These are phyloP conservation scores for Vicia faba DNA, from an alignment of 306 rosid genomes.

Conservation along the genomic window DNA sequence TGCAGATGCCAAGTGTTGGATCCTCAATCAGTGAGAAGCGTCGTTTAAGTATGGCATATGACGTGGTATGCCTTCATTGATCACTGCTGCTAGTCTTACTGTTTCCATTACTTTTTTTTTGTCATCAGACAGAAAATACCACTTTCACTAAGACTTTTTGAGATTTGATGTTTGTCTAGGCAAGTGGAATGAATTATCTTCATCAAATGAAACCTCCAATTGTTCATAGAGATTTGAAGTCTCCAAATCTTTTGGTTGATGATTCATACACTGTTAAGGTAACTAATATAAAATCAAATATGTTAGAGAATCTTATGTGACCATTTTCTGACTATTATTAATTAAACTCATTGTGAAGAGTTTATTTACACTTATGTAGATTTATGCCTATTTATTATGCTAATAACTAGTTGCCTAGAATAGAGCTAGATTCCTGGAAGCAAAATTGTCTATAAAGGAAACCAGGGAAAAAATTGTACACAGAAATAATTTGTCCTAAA, in stretches of 20 bases:
- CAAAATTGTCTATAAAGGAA: slow-evolving; percentile 2
- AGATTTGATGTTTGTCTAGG: slow-evolving; percentile 57
- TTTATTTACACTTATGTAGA: not conserved
- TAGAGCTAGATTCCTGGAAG: slow-evolving; percentile 1
- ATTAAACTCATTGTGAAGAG: not conserved
- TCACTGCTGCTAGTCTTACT: slow-evolving; percentile 26
- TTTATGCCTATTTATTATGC: not conserved
- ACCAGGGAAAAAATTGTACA: not conserved
- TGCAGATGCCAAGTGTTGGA: slow-evolving; percentile 64
- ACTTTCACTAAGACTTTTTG: slow-evolving; percentile 14
- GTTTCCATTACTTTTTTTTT: slow-evolving; percentile 17
- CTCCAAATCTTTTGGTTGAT: slow-evolving; percentile 96
- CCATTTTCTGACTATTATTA: slow-evolving; percentile 8
- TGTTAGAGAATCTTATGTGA: slow-evolving; percentile 1
- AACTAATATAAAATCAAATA: not conserved
- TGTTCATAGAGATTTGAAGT: slow-evolving; percentile 94
- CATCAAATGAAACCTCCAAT: slow-evolving; percentile 91
- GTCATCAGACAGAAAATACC: slow-evolving; percentile 12
- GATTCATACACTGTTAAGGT: slow-evolving; percentile 87
- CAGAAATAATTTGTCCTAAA: slow-evolving; percentile 3
- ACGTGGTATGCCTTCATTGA: slow-evolving; percentile 65
- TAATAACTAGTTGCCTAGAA: not conserved
- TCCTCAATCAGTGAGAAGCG: slow-evolving; percentile 68
- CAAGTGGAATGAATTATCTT: slow-evolving; percentile 96
- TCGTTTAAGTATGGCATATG: slow-evolving; percentile 83